Conservation (phyloP, 495 filamentous ascomycete species). For the Lophiotrema nucula region DNA sequence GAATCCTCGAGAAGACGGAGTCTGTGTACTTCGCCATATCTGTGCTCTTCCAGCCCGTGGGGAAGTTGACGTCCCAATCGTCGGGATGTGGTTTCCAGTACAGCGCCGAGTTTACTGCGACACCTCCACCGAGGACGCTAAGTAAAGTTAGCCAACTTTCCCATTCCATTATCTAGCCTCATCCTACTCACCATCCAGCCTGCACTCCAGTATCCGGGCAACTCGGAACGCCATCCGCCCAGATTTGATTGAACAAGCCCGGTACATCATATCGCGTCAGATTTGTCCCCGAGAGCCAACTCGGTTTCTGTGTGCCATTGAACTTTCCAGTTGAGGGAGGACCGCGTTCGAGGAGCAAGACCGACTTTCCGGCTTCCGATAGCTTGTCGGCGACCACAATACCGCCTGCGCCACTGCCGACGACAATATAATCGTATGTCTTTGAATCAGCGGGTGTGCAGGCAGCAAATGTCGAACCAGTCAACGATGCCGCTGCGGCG, state of each 20-base stretch:
- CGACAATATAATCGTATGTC: conserved; percentile 66
- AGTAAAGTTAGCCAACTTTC: neutral
- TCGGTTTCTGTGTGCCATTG: conserved; percentile 51
- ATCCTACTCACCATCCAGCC: conserved; percentile 57
- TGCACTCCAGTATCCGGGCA: conserved; percentile 69
- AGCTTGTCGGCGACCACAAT: conserved; percentile 63
- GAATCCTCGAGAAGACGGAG: conserved; percentile 65
- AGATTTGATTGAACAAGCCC: conserved; percentile 70
- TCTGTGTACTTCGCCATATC: conserved; percentile 58
- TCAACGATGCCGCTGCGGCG: neutral
- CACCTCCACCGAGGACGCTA: conserved; percentile 67
- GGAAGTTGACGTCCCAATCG: conserved; percentile 78
- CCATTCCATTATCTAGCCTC: neutral
- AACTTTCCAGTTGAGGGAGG: conserved; percentile 57
- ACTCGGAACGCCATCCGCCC: conserved; percentile 58
- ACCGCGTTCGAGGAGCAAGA: conserved; percentile 66
- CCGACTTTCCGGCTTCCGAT: conserved; percentile 60
- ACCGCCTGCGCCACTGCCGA: conserved; percentile 65
- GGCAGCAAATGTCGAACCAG: neutral
- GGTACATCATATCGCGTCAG: conserved; percentile 79
- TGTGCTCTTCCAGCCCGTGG: conserved; percentile 65
- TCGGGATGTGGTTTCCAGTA: conserved; percentile 56
- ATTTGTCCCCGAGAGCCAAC: conserved; percentile 64
- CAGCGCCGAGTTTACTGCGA: conserved; percentile 66
- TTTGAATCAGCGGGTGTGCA: conserved; percentile 37